These are phyloP conservation scores for Phlyctochytrium bullatum DNA, from an alignment of 192 early-diverging fungal species.

Conservation along the genomic window DNA sequence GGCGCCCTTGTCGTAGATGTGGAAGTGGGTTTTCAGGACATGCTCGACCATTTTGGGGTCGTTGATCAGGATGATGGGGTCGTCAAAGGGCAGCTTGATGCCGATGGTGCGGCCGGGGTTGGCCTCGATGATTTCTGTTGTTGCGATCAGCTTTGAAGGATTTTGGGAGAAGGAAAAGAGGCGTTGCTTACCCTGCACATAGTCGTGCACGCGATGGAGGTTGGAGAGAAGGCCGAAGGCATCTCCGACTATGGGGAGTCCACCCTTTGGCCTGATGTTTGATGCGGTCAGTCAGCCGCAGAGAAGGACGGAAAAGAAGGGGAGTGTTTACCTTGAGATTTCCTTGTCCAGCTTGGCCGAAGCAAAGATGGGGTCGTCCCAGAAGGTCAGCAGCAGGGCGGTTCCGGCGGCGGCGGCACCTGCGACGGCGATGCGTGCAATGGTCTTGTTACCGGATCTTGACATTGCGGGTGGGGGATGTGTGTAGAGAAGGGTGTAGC, in stretches of 20 bases:
- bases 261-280: background rate
- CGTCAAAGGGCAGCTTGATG: slow-evolving; percentile 11
- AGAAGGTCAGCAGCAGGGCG: slow-evolving; percentile 3
- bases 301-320: too few relatives aligned
- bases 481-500: background rate
- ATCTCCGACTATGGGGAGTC: slow-evolving; percentile 13
- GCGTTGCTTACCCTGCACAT: background rate
- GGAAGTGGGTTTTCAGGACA: slow-evolving; percentile 37
- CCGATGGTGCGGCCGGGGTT: slow-evolving; percentile 3
- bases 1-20: slow-evolving; percentile 30
- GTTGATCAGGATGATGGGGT: slow-evolving; percentile 12
- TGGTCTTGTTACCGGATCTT: too few relatives aligned
- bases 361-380: slow-evolving; percentile 7
- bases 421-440: background rate
- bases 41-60: slow-evolving; percentile 34
- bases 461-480: background rate
- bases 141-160: background rate
- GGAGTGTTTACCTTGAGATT: background rate
- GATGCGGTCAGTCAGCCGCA: background rate
- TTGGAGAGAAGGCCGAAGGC: slow-evolving; percentile 2
- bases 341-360: background rate
- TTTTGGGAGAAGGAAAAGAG: background rate
- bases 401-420: background rate
- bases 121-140: slow-evolving; percentile 13
- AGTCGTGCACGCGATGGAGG: slow-evolving; percentile 10